Evolutionary conservation across 352 stramenopile species (phyloP).

Genomic region (Phytopythium delawarense): DNA sequence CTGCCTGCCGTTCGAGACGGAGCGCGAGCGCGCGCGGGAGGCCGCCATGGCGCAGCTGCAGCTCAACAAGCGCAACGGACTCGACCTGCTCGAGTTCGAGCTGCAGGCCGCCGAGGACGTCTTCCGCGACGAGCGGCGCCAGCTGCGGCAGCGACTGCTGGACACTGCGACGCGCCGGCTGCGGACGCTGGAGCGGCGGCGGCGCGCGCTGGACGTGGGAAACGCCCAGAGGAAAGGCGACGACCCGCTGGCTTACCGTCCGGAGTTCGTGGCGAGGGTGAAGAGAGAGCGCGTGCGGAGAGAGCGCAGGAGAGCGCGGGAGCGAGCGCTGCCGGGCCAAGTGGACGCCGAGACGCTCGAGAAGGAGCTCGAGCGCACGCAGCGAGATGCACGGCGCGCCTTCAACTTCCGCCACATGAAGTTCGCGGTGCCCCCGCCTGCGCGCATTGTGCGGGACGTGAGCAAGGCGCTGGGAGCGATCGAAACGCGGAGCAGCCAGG

Average conservation of each 20-base stretch:
- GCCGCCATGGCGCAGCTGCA: slow-evolving; percentile 46
- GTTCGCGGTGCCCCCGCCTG: slow-evolving; percentile 28
- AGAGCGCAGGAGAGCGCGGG: neutral
- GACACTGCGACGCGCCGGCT: slow-evolving; percentile 12
- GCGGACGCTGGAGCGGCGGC: slow-evolving; percentile 17
- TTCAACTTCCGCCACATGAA: slow-evolving; percentile 66
- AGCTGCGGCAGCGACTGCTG: slow-evolving; percentile 27
- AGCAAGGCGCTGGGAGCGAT: slow-evolving; percentile 14
- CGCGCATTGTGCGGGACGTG: slow-evolving; percentile 38
- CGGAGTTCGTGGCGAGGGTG: neutral
- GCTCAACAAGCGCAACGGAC: slow-evolving; percentile 49
- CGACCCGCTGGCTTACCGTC: neutral
- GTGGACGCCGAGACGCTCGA: slow-evolving; percentile 18
- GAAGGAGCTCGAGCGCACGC: slow-evolving; percentile 22
- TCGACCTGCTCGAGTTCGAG: slow-evolving; percentile 69
- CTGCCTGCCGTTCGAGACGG: slow-evolving; percentile 55
- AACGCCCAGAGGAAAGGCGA: neutral
- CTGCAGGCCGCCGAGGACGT: slow-evolving; percentile 68
- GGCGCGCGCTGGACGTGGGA: slow-evolving; percentile 1
- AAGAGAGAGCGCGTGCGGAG: neutral
- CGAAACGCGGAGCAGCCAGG: neutral
- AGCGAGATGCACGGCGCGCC: slow-evolving; percentile 18
- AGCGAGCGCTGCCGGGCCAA: neutral
- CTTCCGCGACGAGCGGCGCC: slow-evolving; percentile 14
- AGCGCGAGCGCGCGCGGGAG: slow-evolving; percentile 40